Evolutionary conservation across 1,139 yeast genomes (phyloP).

Genomic region (Chernovozyma aurita): DNA sequence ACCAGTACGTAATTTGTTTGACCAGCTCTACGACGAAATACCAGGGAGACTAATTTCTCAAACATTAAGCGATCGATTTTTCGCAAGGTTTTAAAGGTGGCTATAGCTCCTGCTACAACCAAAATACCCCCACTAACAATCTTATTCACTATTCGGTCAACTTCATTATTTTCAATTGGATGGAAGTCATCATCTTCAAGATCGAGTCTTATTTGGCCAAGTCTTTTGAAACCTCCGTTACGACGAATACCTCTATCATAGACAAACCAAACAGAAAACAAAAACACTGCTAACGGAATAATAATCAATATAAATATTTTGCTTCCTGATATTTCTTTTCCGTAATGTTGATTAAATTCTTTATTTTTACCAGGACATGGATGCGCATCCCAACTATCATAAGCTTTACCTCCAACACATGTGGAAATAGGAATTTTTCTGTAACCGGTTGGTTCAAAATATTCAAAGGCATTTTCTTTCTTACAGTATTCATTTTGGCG

Average conservation of each 20-base stretch:
- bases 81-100: conserved; percentile 34
- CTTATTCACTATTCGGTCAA: conserved; percentile 58
- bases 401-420: conserved; percentile 40
- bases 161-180: conserved; percentile 61
- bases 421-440: conserved; percentile 43
- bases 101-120: conserved; percentile 40
- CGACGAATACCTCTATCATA: conserved; percentile 79
- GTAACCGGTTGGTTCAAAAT: conserved; percentile 43
- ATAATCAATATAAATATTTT: conserved; percentile 47
- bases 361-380: conserved; percentile 86
- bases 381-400: conserved; percentile 63
- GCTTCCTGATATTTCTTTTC: conserved; percentile 53
- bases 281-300: conserved; percentile 56
- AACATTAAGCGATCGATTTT: conserved; percentile 33
- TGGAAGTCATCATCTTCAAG: conserved; percentile 62
- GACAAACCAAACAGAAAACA: conserved; percentile 60
- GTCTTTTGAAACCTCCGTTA: conserved; percentile 73
- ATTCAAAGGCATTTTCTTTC: conserved; percentile 52
- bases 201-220: conserved; percentile 84
- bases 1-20: conserved; percentile 40
- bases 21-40: conserved; percentile 30
- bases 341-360: conserved; percentile 57
- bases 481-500: conserved; percentile 58
- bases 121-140: conserved; percentile 62
- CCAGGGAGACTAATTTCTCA: conserved; percentile 29